phyloP scores from a whole-genome alignment of 2,329 filamentous ascomycete genomes.

The Trichoderma endophyticum region DNA sequence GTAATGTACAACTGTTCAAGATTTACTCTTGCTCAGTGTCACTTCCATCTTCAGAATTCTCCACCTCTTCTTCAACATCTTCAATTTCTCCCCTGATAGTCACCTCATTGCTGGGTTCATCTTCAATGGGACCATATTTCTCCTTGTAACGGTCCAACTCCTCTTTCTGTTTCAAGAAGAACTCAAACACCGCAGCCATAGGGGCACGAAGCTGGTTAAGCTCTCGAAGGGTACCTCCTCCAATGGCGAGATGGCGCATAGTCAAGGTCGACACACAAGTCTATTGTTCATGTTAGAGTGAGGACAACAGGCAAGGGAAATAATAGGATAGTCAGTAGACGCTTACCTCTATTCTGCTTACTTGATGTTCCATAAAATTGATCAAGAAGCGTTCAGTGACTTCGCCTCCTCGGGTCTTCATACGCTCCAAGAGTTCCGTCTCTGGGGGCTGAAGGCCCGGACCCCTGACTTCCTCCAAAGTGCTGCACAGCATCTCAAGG shows the following conservation, averaged over 20 bases:
- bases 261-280: conserved; percentile 76
- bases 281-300: conserved; percentile 41
- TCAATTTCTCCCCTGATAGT: conserved; percentile 31
- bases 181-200: conserved; percentile 68
- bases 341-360: conserved; percentile 90
- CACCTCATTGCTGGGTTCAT: conserved; percentile 24
- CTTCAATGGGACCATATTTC: conserved; percentile 45
- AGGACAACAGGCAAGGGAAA: not conserved
- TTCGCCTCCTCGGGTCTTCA: conserved; percentile 68
- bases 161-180: conserved; percentile 58
- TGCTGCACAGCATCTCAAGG: conserved; percentile 89
- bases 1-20: not conserved
- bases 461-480: conserved; percentile 68
- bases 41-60: conserved; percentile 22
- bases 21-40: conserved; percentile 29
- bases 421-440: conserved; percentile 72
- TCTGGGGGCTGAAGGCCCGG: conserved; percentile 72
- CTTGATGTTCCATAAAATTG: conserved; percentile 90
- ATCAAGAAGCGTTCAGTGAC: conserved; percentile 84
- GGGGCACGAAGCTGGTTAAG: conserved; percentile 73
- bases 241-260: conserved; percentile 74
- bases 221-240: conserved; percentile 58
- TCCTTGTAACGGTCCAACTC: conserved; percentile 62
- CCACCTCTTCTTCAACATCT: not conserved
- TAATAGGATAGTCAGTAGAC: too few relatives aligned